Evolutionary conservation across 345 rosid species (phyloP).

Genomic region (Aurinia saxatilis): DNA sequence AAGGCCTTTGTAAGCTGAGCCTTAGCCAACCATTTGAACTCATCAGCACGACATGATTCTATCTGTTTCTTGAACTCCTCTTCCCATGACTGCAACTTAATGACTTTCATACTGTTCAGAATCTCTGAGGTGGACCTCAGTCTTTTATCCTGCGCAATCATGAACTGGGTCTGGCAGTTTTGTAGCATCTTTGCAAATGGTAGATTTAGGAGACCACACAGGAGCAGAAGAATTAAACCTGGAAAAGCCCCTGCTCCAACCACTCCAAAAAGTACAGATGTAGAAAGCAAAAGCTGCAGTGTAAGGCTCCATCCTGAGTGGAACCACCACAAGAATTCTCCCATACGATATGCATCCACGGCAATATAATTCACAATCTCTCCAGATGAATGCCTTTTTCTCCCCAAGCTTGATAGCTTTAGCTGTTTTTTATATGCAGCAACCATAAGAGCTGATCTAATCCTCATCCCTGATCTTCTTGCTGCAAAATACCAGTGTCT

Average conservation of each 20-base stretch:
- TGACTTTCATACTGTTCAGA: constrained; percentile 66
- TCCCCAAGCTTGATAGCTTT: constrained; percentile 54
- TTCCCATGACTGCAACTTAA: constrained; percentile 82
- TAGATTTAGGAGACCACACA: constrained; percentile 41
- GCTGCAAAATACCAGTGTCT: constrained; percentile 62
- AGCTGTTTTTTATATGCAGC: constrained; percentile 59
- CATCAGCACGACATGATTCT: constrained; percentile 43
- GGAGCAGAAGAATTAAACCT: constrained; percentile 44
- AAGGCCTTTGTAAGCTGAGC: constrained; percentile 44
- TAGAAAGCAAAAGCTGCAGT: constrained; percentile 47
- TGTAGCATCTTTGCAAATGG: constrained; percentile 56
- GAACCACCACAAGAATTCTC: constrained; percentile 76
- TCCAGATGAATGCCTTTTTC: constrained; percentile 62
- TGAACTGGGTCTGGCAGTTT: constrained; percentile 53
- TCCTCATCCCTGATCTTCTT: constrained; percentile 65
- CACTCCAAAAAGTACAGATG: constrained; percentile 43
- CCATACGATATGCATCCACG: constrained; percentile 77
- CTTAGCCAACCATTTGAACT: constrained; percentile 59
- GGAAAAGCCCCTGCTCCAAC: constrained; percentile 62
- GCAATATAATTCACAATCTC: constrained; percentile 73
- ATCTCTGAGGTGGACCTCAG: constrained; percentile 58
- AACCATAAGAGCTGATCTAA: constrained; percentile 70
- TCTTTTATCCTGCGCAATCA: constrained; percentile 67
- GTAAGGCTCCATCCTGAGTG: constrained; percentile 48
- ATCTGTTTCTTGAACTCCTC: constrained; percentile 57